Evolutionary conservation across 2,329 filamentous ascomycete species (phyloP).

Genomic region (Talaromyces rugulosus): DNA sequence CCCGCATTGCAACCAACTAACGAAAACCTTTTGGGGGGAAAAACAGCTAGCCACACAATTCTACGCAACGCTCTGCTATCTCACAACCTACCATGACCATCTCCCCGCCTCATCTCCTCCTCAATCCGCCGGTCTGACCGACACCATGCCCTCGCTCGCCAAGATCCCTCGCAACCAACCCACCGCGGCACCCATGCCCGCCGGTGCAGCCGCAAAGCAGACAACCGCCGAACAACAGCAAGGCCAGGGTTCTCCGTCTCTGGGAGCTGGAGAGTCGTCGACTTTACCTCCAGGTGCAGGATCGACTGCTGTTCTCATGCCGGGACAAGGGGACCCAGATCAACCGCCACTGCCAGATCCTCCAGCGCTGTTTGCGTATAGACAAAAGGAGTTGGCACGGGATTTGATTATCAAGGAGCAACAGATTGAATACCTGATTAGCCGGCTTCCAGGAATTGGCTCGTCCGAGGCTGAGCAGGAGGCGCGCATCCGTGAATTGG

Average conservation of each 20-base stretch:
- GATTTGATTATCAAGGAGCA: conserved; percentile 48
- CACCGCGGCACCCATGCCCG: conserved; percentile 30
- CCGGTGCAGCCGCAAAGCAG: conserved; percentile 16
- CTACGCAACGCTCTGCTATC: conserved; percentile 48
- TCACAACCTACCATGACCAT: conserved; percentile 44
- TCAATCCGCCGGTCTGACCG: conserved; percentile 20
- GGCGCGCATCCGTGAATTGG: conserved; percentile 38
- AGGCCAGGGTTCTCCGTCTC: conserved; percentile 6
- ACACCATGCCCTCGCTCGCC: conserved; percentile 34
- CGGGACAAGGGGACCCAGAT: conserved; percentile 24
- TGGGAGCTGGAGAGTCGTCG: conserved; percentile 13
- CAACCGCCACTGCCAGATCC: conserved; percentile 38
- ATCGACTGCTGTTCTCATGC: conserved; percentile 14
- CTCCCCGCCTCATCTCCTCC: conserved; percentile 32
- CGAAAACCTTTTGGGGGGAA: background rate
- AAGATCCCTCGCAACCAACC: conserved; percentile 40
- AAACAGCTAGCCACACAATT: conserved; percentile 47
- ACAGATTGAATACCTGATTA: conserved; percentile 48
- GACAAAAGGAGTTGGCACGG: conserved; percentile 45
- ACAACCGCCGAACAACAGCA: conserved; percentile 12
- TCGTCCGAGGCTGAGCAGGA: conserved; percentile 43
- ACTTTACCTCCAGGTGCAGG: conserved; percentile 10
- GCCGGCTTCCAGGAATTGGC: conserved; percentile 43
- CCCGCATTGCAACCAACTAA: background rate
- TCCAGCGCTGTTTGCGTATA: conserved; percentile 37